Conservation (phyloP, 1,284 basidiomycete genomes). For the Wallemia hederae region DNA sequence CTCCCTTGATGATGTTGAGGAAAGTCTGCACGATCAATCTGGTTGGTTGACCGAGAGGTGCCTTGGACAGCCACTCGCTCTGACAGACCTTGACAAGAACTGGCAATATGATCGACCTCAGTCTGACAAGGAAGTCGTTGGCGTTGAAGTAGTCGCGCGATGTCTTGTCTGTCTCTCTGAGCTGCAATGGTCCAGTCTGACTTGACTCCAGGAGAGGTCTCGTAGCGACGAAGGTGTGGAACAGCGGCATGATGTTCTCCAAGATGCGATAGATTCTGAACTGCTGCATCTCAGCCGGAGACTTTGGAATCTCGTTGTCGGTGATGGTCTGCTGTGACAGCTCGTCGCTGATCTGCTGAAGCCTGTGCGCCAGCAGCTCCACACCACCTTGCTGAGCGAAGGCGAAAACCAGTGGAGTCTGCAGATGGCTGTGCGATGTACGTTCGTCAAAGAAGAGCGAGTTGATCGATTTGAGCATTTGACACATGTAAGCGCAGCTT, state of each 20-base stretch:
- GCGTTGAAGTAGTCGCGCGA: conserved; percentile 39
- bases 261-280: background rate
- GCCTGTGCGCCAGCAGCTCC: conserved; percentile 27
- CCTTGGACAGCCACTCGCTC: conserved; percentile 46
- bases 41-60: conserved; percentile 37
- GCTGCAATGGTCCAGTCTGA: conserved; percentile 41
- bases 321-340: background rate
- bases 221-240: conserved; percentile 45
- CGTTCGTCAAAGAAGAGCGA: conserved; percentile 60
- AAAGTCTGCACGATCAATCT: conserved; percentile 43
- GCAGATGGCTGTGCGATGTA: conserved; percentile 36
- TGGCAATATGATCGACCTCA: conserved; percentile 43
- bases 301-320: background rate
- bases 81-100: conserved; percentile 45
- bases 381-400: conserved; percentile 48
- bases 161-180: conserved; percentile 6
- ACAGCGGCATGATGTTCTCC: conserved; percentile 30
- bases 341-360: background rate
- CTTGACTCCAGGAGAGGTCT: conserved; percentile 56
- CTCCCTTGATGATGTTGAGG: conserved; percentile 49
- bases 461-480: conserved; percentile 41
- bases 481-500: conserved; percentile 37
- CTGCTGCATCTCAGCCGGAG: background rate
- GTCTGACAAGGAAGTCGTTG: conserved; percentile 50
- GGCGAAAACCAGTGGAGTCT: conserved; percentile 48